A percentile compares a stretch with the other conserved stretches of the same genome.
phyloP scores from a whole-genome alignment of 169 alveolate genomes.

The Eimeria praecox region DNA sequence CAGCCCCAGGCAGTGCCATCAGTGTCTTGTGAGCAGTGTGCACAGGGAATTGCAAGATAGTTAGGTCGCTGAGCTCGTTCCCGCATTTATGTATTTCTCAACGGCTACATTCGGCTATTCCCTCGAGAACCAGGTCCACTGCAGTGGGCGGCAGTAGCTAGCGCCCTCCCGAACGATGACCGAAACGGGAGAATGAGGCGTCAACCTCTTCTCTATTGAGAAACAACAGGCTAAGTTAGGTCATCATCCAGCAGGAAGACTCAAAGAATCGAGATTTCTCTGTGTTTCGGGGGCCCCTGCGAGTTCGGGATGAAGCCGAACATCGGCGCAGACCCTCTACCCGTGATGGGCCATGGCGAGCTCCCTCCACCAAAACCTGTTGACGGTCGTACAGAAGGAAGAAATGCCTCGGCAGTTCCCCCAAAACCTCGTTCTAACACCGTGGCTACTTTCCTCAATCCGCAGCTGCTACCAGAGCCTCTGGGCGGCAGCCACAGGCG shows the following conservation, averaged over 20 bases:
- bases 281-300: not conserved
- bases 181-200: not conserved
- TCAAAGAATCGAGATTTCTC: not conserved
- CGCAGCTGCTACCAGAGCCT: not conserved
- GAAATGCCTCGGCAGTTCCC: not conserved
- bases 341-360: constrained; percentile 23
- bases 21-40: not conserved
- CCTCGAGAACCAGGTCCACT: not conserved
- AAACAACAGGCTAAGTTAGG: not conserved
- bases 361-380: not conserved
- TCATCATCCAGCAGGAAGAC: not conserved
- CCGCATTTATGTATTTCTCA: not conserved
- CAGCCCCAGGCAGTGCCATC: constrained; percentile 18
- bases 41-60: not conserved
- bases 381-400: not conserved
- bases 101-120: not conserved
- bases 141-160: not conserved
- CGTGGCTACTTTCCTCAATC: constrained; percentile 50
- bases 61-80: not conserved
- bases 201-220: not conserved
- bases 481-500: not conserved
- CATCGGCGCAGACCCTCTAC: constrained; percentile 54
- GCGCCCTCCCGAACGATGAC: constrained; percentile 17
- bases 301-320: constrained; percentile 59
- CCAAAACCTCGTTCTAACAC: constrained; percentile 45